Evolutionary conservation across 495 filamentous ascomycete genomes (phyloP).

Genomic region (Podospora comata): DNA sequence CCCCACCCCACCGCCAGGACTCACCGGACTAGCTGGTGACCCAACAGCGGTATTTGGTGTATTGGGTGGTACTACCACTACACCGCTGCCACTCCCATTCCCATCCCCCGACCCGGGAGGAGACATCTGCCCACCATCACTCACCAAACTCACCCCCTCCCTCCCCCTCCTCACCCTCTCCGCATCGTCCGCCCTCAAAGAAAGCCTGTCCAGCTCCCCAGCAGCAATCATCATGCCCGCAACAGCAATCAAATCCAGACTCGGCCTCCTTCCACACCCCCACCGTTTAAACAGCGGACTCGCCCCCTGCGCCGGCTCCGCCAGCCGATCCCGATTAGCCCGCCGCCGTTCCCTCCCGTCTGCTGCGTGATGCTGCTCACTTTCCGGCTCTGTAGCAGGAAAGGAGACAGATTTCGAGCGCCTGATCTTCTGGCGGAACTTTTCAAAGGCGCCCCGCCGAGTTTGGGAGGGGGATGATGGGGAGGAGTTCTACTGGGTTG

Average conservation of each 20-base stretch:
- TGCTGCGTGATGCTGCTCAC: not conserved
- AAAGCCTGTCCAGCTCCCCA: constrained; percentile 25
- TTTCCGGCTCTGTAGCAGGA: not conserved
- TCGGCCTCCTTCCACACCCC: not conserved
- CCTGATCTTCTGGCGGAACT: constrained; percentile 10
- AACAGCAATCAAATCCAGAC: constrained; percentile 20
- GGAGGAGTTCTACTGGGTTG: too few species aligned
- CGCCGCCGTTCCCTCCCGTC: constrained; percentile 14
- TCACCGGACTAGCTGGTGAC: not conserved
- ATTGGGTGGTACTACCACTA: constrained; percentile 1
- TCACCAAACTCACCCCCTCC: not conserved
- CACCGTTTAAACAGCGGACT: constrained; percentile 7
- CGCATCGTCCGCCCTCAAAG: constrained; percentile 16
- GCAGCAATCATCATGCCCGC: constrained; percentile 29
- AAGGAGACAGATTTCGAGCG: constrained; percentile 24
- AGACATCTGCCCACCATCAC: not conserved
- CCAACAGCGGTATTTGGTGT: constrained; percentile 8
- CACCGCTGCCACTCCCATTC: too few species aligned
- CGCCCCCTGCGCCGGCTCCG: not conserved
- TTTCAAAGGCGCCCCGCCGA: constrained; percentile 9
- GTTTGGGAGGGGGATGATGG: not conserved
- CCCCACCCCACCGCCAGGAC: not conserved
- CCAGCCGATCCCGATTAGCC: constrained; percentile 18
- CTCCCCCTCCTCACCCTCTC: not conserved
- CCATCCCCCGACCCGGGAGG: too few species aligned